These are phyloP conservation scores for Saccharomyces kudriavzevii DNA, from an alignment of 805 yeast species.

Conservation along the genomic window DNA sequence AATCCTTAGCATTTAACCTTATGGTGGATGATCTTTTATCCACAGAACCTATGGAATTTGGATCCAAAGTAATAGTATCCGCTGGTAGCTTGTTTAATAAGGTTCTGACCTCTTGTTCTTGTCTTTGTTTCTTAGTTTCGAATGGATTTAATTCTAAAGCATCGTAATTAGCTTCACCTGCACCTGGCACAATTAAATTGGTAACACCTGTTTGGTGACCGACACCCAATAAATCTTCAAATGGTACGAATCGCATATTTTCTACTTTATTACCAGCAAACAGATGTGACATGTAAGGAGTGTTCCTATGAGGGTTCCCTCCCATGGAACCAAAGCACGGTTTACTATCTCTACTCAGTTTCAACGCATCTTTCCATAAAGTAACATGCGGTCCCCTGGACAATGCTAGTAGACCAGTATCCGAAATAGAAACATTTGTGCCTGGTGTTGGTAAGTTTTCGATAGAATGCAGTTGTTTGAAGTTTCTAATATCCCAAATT, in stretches of 20 bases:
- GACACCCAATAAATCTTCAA: slow-evolving; percentile 89
- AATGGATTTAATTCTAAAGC: slow-evolving; percentile 89
- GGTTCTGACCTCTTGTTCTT: slow-evolving; percentile 80
- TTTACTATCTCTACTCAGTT: slow-evolving; percentile 33
- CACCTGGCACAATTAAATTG: slow-evolving; percentile 88
- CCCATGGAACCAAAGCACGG: slow-evolving; percentile 41
- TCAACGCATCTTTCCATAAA: slow-evolving; percentile 82
- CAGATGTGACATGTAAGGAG: slow-evolving; percentile 89
- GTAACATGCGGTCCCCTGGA: slow-evolving; percentile 95
- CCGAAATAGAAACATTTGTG: slow-evolving; percentile 68
- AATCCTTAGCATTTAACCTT: slow-evolving; percentile 56
- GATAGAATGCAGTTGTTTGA: slow-evolving; percentile 56
- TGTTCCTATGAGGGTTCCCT: slow-evolving; percentile 32
- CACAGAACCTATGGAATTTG: slow-evolving; percentile 75
- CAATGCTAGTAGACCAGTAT: slow-evolving; percentile 77
- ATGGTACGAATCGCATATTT: slow-evolving; percentile 73
- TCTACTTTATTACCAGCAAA: slow-evolving; percentile 70
- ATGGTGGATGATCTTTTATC: slow-evolving; percentile 57
- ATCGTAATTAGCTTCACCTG: slow-evolving; percentile 97
- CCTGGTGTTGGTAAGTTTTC: slow-evolving; percentile 79
- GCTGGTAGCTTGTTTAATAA: slow-evolving; percentile 83
- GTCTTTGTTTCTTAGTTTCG: slow-evolving; percentile 87
- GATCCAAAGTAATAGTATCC: slow-evolving; percentile 88
- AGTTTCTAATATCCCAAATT: slow-evolving; percentile 88
- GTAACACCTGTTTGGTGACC: slow-evolving; percentile 75